A percentile compares a stretch with the other conserved stretches of the same genome.
phyloP scores from a whole-genome alignment of 2,329 filamentous ascomycete species.

The Aspergillus uvarum region DNA sequence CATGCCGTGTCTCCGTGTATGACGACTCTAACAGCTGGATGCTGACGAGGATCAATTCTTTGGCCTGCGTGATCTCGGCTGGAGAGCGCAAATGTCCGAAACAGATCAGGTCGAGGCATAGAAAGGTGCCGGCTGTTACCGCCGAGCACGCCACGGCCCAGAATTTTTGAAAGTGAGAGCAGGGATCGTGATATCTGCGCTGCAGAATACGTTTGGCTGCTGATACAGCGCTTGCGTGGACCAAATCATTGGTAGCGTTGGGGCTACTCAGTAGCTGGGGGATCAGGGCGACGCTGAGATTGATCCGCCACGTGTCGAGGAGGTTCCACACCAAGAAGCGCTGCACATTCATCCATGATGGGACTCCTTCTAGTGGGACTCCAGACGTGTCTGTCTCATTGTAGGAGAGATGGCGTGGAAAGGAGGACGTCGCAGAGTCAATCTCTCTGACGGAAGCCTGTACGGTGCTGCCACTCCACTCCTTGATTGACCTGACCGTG shows the following conservation, averaged over 20 bases:
- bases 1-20: conserved; percentile 1
- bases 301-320: conserved; percentile 2
- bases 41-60: not conserved
- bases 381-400: not conserved
- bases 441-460: not conserved
- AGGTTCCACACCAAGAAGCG: not conserved
- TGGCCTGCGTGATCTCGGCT: not conserved
- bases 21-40: not conserved
- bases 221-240: not conserved
- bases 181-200: not conserved
- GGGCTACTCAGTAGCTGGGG: not conserved
- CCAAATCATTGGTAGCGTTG: not conserved
- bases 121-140: conserved; percentile 1
- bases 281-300: not conserved
- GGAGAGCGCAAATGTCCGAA: not conserved
- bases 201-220: not conserved
- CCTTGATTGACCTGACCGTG: not conserved
- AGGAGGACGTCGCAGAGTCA: not conserved
- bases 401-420: not conserved
- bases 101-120: conserved; percentile 1
- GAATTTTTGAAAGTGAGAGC: conserved; percentile 1
- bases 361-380: not conserved
- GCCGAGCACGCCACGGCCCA: not conserved
- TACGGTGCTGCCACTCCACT: not conserved
- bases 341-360: not conserved